phyloP scores from a whole-genome alignment of 177 flowering plant genomes.

The Vitis hybrid region DNA sequence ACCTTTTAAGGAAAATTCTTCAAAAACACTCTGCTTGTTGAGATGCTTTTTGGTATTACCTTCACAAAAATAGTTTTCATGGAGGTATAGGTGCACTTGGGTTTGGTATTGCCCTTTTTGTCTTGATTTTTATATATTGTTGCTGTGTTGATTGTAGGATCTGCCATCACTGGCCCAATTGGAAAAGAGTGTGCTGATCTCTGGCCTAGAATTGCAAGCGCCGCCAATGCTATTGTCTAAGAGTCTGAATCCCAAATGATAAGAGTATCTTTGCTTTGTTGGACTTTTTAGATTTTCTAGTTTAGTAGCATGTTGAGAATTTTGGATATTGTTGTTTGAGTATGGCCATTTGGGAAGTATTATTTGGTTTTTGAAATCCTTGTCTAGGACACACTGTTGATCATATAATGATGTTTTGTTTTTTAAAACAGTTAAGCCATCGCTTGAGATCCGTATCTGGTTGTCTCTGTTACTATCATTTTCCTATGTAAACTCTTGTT shows the following conservation, averaged over 20 bases:
- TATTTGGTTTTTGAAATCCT: too few species aligned
- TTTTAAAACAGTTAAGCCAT: too few species aligned
- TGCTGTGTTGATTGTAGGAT: constrained; percentile 7
- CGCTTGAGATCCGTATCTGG: too few species aligned
- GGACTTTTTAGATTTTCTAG: not conserved
- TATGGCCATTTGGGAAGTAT: too few species aligned
- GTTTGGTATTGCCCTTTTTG: not conserved
- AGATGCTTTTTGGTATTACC: not conserved
- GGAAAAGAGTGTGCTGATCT: constrained; percentile 25
- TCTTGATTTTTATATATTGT: not conserved
- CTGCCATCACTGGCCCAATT: constrained; percentile 26
- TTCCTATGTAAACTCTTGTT: too few species aligned
- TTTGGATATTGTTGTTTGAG: too few species aligned
- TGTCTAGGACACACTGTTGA: too few species aligned
- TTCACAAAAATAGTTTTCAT: not conserved
- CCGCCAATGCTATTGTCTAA: constrained; percentile 23
- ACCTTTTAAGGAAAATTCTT: too few species aligned
- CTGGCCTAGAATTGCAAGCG: constrained; percentile 27
- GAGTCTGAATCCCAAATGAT: not conserved
- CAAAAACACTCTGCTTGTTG: too few species aligned
- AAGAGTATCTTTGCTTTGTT: not conserved
- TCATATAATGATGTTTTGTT: too few species aligned
- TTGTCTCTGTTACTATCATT: too few species aligned
- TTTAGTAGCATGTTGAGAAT: not conserved
- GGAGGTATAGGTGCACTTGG: not conserved